Evolutionary conservation across 164 flowering plant genomes (phyloP).

Genomic region (Nymphaea thermarum): DNA sequence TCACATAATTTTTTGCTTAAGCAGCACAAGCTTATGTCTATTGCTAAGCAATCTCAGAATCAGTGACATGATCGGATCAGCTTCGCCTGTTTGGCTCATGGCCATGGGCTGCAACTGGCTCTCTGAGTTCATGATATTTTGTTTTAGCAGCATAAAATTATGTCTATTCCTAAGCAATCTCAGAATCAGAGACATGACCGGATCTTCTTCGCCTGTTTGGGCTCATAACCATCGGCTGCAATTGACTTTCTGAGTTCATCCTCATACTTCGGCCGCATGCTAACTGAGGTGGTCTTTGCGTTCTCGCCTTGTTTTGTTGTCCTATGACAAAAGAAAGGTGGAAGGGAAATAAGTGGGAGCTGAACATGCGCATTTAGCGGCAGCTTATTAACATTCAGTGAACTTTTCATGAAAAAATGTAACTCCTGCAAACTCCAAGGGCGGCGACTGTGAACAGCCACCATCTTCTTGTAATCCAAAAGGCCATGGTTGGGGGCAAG

Average conservation of each 20-base stretch:
- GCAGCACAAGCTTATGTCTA: neutral
- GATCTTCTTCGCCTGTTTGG: constrained; percentile 25
- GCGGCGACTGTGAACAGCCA: too few species aligned
- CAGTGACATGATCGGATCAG: constrained; percentile 39
- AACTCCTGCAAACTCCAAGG: too few species aligned
- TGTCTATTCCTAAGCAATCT: constrained; percentile 21
- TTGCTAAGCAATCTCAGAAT: constrained; percentile 43
- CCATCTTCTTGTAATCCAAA: too few species aligned
- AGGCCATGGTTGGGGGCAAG: too few species aligned
- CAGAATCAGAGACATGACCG: constrained; percentile 56
- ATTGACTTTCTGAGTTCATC: constrained; percentile 29
- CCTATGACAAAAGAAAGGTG: constrained; percentile 15
- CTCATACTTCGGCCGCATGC: constrained; percentile 30
- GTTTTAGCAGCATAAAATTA: too few species aligned
- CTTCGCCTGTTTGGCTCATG: constrained; percentile 23
- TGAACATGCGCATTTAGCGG: neutral
- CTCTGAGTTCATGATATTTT: constrained; percentile 17
- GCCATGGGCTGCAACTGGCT: constrained; percentile 17
- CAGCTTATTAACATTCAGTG: too few species aligned
- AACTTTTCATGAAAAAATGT: too few species aligned
- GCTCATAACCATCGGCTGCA: constrained; percentile 15
- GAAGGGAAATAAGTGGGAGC: neutral
- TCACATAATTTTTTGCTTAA: too few species aligned
- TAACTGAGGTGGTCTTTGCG: constrained; percentile 45
- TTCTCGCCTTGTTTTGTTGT: constrained; percentile 26